phyloP scores from a whole-genome alignment of 225 moss, liverwort and hornwort species.

The Bryum argenteum region DNA sequence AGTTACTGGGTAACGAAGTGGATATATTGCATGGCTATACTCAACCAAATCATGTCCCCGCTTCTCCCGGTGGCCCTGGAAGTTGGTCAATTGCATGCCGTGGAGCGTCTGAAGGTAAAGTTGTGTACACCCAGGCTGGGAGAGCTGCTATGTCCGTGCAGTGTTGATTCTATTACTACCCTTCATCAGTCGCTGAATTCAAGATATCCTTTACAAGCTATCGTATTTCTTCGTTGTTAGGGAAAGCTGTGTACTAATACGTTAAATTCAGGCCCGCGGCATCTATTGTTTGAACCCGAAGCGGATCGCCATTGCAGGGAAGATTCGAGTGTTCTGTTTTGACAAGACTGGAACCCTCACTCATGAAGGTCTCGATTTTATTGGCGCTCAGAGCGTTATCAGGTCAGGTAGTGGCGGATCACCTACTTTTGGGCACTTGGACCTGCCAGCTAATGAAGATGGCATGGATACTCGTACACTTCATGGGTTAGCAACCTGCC shows the following conservation, averaged over 20 bases:
- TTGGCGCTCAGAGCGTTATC: constrained; percentile 67
- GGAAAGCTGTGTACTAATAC: neutral
- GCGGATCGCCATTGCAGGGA: constrained; percentile 87
- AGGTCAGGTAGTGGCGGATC: constrained; percentile 21
- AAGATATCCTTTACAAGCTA: constrained; percentile 1
- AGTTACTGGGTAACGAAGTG: constrained; percentile 89
- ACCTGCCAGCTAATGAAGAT: constrained; percentile 36
- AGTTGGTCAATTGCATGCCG: constrained; percentile 86
- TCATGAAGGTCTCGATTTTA: constrained; percentile 77
- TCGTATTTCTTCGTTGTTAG: neutral
- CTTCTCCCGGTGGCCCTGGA: constrained; percentile 93
- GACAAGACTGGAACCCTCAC: constrained; percentile 94
- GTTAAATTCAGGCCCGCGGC: constrained; percentile 54
- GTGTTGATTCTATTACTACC: neutral
- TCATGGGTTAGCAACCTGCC: constrained; percentile 83
- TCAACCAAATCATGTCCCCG: constrained; percentile 81
- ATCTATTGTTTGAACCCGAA: constrained; percentile 84
- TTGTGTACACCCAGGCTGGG: neutral
- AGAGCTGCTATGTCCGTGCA: neutral
- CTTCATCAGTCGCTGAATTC: neutral
- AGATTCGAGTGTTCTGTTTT: constrained; percentile 82
- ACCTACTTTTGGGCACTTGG: constrained; percentile 51
- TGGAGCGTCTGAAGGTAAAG: constrained; percentile 76
- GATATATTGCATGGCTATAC: constrained; percentile 85
- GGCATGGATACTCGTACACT: constrained; percentile 46